Evolutionary conservation across 2,329 filamentous ascomycete genomes (phyloP), one percentile per base, ranked within the genome.

Genomic region (Botryotinia convoluta): DNA sequence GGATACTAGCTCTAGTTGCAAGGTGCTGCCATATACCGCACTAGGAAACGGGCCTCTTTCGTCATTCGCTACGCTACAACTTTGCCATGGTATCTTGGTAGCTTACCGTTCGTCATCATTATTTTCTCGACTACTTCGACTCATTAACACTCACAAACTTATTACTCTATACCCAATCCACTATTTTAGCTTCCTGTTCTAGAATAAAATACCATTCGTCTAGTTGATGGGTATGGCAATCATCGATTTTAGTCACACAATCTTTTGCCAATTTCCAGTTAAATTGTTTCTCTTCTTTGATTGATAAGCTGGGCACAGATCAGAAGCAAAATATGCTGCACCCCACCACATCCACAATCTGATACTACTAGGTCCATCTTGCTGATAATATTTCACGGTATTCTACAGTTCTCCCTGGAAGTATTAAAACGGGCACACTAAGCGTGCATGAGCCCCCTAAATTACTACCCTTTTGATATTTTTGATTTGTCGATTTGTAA

Each of bases 301-400:
- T 65, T 72, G 51, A 71, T 71, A 71, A 71, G 32, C 60, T 54
- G 12, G 32, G 18, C 45, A 65, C 45, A 71, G 35, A 42, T 57
- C 69, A 71, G 26, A 42, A 57, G 69, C 32, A 54, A 65, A 48
- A 51, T 44, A 42, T 32, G 39, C 35, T 62, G 42, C 64, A 51
- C 44, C 44, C 22, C 59, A 64, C 42, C 32, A 35, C 44, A 62
- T 71, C 45, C 45, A 51, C 45, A 39, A 64, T 71, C 42, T 57
- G 32, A 39, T 45, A 51, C 59, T 51, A 35, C 18, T 29, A 57
- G 51, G 51, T 57, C 12, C 51, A 60, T 22, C 42, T 32, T 22
- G 32, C 42, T 71, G 69, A 39, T 29, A 39, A 54, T n/a, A 63
- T 51, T 42, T 29, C 26, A 64, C 42, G 26, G 44, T n/a, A 64